phyloP scores from a whole-genome alignment of 805 yeast genomes.

The Kuraishia borneana region DNA sequence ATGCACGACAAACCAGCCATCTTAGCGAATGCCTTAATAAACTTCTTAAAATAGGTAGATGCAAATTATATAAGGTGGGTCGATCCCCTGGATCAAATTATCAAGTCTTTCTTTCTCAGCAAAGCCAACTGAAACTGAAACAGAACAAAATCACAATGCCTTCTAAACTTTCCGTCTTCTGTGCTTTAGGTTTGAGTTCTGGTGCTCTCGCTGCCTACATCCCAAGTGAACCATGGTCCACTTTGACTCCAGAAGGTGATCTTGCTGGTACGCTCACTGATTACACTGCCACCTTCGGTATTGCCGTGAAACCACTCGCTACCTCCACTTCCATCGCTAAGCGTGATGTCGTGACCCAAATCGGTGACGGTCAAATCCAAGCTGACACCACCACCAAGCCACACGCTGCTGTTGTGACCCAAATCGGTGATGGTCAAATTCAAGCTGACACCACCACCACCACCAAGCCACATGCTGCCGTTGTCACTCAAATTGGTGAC shows the following conservation, averaged over 20 bases:
- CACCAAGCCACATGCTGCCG: slow-evolving; percentile 22
- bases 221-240: slow-evolving; percentile 60
- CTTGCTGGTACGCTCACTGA: slow-evolving; percentile 46
- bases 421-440: slow-evolving; percentile 36
- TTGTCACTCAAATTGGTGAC: slow-evolving; percentile 26
- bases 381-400: slow-evolving; percentile 25
- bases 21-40: no score
- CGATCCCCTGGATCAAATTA: neutral
- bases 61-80: neutral
- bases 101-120: neutral
- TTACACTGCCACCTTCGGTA: slow-evolving; percentile 50
- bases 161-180: slow-evolving; percentile 25
- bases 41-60: neutral
- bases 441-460: slow-evolving; percentile 28
- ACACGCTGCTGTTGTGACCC: slow-evolving; percentile 28
- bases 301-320: slow-evolving; percentile 46
- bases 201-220: slow-evolving; percentile 48
- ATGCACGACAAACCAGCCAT: slow-evolving; percentile 1
- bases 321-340: slow-evolving; percentile 22
- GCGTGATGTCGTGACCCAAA: slow-evolving; percentile 32
- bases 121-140: neutral
- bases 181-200: slow-evolving; percentile 32
- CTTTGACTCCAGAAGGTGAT: slow-evolving; percentile 53
- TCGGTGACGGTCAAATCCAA: slow-evolving; percentile 43
- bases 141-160: slow-evolving; percentile 22